phyloP scores from a whole-genome alignment of 495 filamentous ascomycete species.

The Podospora bellae-mahoneyi region DNA sequence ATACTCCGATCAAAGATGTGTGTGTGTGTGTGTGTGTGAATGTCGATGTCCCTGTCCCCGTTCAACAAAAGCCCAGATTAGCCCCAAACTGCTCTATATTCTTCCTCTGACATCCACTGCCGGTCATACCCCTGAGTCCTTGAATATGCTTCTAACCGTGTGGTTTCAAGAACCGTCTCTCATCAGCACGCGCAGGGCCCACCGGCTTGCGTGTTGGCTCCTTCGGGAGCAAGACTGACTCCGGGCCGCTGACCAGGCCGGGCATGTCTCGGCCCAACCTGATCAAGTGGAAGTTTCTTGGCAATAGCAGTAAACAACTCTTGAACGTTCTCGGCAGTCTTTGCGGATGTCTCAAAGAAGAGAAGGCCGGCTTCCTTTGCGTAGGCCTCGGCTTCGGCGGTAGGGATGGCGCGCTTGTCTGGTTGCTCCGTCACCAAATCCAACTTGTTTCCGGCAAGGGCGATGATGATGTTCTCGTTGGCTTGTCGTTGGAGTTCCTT shows the following conservation, averaged over 20 bases:
- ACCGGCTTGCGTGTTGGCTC: constrained; percentile 68
- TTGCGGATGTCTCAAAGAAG: constrained; percentile 97
- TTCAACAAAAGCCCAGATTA: constrained; percentile 3
- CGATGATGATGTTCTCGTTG: constrained; percentile 99
- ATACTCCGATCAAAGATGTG: constrained; percentile 30
- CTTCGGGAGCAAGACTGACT: constrained; percentile 76
- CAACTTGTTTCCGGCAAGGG: constrained; percentile 94
- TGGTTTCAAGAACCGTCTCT: background rate
- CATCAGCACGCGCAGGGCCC: constrained; percentile 71
- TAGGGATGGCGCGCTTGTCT: constrained; percentile 85
- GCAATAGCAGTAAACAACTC: constrained; percentile 98
- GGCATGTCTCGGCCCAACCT: constrained; percentile 80
- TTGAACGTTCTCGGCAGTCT: constrained; percentile 91
- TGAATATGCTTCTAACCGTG: background rate
- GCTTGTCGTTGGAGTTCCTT: constrained; percentile 98
- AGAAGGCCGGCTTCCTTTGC: constrained; percentile 86
- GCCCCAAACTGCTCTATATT: background rate
- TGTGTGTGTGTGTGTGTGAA: constrained; percentile 6
- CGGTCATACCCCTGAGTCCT: background rate
- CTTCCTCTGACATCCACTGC: background rate
- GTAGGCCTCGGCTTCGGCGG: constrained; percentile 90
- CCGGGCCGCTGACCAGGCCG: constrained; percentile 72
- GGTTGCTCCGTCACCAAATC: constrained; percentile 88
- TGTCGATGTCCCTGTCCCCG: constrained; percentile 12
- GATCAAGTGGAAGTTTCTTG: constrained; percentile 93